Percentiles rank a stretch among this genome's conserved stretches.
phyloP scores from a whole-genome alignment of 2,329 filamentous ascomycete genomes.

The Diaporthe citri region DNA sequence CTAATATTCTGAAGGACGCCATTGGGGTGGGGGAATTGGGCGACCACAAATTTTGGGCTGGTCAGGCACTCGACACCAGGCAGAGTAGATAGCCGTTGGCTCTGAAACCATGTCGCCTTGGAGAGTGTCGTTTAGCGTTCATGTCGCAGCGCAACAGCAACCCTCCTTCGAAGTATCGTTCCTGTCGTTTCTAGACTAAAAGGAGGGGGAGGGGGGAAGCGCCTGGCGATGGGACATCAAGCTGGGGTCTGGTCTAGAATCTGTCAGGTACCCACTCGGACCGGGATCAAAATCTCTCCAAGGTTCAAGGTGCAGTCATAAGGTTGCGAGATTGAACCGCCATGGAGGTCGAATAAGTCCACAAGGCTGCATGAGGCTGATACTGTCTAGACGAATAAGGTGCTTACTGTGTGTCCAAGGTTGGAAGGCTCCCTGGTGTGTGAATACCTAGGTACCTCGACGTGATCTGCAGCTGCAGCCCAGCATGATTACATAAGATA shows the following conservation, averaged over 20 bases:
- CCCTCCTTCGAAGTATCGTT: background rate
- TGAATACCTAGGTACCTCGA: background rate
- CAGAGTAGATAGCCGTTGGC: background rate
- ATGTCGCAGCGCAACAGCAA: background rate
- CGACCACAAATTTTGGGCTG: background rate
- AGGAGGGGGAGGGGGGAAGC: background rate
- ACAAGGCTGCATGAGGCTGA: conserved; percentile 1
- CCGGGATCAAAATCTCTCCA: background rate
- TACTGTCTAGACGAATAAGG: background rate
- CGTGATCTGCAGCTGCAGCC: background rate
- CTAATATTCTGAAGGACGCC: background rate
- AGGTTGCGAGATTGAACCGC: background rate
- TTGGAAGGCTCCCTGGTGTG: background rate
- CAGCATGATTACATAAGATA: conserved; percentile 10
- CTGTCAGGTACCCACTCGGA: background rate
- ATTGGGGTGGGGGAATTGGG: background rate
- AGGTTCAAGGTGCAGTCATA: background rate
- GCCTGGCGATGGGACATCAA: background rate
- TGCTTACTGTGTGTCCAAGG: background rate
- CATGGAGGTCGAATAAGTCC: background rate
- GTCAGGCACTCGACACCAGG: background rate
- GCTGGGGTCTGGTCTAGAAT: background rate
- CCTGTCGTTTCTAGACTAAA: background rate
- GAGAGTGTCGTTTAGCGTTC: background rate
- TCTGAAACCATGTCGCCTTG: background rate